These are phyloP conservation scores for Hanseniaspora clermontiae DNA, from an alignment of 805 yeast species.

Conservation along the genomic window DNA sequence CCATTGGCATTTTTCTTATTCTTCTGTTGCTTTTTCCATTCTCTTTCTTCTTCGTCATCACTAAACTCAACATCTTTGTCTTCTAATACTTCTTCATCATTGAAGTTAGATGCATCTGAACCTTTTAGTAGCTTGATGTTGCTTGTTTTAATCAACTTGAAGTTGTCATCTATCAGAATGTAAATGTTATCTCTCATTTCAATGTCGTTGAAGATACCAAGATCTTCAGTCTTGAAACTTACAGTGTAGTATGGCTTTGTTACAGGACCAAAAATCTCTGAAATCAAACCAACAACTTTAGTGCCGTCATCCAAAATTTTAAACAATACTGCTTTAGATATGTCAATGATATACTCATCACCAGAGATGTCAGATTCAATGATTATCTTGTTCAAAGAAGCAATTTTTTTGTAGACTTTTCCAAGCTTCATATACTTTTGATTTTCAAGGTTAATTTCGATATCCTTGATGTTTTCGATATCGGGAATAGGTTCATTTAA, in stretches of 20 bases:
- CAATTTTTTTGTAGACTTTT: conserved; percentile 6
- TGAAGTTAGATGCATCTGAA: conserved; percentile 86
- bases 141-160: conserved; percentile 7
- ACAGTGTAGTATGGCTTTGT: conserved; percentile 73
- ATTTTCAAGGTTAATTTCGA: conserved; percentile 43
- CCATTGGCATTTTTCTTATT: conserved; percentile 27
- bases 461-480: conserved; percentile 46
- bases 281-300: conserved; percentile 59
- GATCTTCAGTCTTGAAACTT: conserved; percentile 32
- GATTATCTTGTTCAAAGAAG: conserved; percentile 29
- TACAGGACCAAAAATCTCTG: conserved; percentile 82
- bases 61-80: conserved; percentile 90
- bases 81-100: conserved; percentile 78
- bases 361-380: conserved; percentile 41
- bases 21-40: conserved; percentile 48
- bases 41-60: conserved; percentile 82
- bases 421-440: conserved; percentile 26
- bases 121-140: conserved; percentile 56
- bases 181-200: background rate
- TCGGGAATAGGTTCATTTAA: conserved; percentile 53
- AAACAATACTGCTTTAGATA: background rate
- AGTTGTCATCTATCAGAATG: conserved; percentile 8
- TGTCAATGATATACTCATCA: conserved; percentile 8
- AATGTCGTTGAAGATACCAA: conserved; percentile 14
- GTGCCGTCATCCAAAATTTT: conserved; percentile 21